phyloP scores from a whole-genome alignment of 331 rosid species.

The Spiraea crenata region DNA sequence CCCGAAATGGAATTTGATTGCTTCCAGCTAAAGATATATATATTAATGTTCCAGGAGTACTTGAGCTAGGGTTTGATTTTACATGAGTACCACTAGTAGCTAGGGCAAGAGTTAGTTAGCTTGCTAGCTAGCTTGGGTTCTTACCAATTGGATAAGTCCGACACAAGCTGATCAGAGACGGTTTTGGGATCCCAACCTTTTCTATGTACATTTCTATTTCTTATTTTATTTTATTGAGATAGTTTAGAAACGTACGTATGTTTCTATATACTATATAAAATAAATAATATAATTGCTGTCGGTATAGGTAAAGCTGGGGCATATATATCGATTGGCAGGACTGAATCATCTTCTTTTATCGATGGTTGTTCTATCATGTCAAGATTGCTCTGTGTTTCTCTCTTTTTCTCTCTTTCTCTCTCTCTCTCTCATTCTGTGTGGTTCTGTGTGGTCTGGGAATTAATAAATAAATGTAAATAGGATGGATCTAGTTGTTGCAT shows the following conservation, averaged over 20 bases:
- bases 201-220: no score
- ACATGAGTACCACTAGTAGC: slow-evolving; percentile 20
- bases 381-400: not conserved
- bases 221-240: no score
- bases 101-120: not conserved
- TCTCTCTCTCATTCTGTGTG: not conserved
- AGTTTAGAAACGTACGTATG: not conserved
- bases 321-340: not conserved
- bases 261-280: not conserved
- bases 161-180: no score
- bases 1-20: slow-evolving; percentile 24
- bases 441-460: no score
- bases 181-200: no score
- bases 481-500: slow-evolving; percentile 32
- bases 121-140: not conserved
- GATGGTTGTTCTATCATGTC: not conserved
- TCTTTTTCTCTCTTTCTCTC: not conserved
- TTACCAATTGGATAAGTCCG: no score
- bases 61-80: slow-evolving; percentile 19
- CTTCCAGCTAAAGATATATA: slow-evolving; percentile 19
- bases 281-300: no score
- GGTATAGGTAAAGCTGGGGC: not conserved
- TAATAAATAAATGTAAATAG: not conserved
- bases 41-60: not conserved
- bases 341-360: not conserved